A percentile compares a stretch with the other conserved stretches of the same genome.
Evolutionary conservation across 805 yeast species (phyloP).

Genomic region (Torulaspora delbrueckii): DNA sequence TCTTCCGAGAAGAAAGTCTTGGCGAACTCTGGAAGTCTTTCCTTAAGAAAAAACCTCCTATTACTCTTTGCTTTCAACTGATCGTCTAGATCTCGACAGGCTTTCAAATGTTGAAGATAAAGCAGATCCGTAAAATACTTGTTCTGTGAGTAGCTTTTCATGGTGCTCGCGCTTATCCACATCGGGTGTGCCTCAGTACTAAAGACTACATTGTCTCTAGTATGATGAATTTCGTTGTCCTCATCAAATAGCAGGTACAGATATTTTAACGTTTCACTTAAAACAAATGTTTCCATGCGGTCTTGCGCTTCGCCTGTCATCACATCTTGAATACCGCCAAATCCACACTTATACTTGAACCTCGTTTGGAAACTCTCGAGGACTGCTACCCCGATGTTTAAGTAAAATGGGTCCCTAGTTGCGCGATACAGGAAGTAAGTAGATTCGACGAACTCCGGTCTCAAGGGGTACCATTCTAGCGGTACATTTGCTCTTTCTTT

Average conservation of each 20-base stretch:
- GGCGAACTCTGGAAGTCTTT: constrained; percentile 9
- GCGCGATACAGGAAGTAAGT: constrained; percentile 80
- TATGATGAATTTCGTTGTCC: constrained; percentile 49
- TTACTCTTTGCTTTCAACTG: constrained; percentile 2
- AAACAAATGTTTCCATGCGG: constrained; percentile 87
- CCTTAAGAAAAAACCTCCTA: constrained; percentile 4
- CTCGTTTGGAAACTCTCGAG: constrained; percentile 49
- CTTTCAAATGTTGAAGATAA: constrained; percentile 15
- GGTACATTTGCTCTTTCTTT: constrained; percentile 38
- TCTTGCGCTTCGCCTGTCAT: constrained; percentile 59
- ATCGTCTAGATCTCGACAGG: constrained; percentile 9
- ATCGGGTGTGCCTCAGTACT: constrained; percentile 92
- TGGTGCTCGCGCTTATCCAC: constrained; percentile 51
- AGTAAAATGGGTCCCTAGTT: constrained; percentile 77
- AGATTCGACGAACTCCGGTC: constrained; percentile 91
- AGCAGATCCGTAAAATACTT: constrained; percentile 20
- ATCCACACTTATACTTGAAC: constrained; percentile 68
- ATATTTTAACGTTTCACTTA: constrained; percentile 84
- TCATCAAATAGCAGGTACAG: constrained; percentile 74
- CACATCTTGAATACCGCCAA: constrained; percentile 69
- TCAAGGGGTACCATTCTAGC: constrained; percentile 84
- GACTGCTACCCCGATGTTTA: constrained; percentile 67
- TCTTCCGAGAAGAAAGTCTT: constrained; percentile 15
- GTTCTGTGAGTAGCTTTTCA: constrained; percentile 26
- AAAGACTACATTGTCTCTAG: constrained; percentile 45